These are phyloP conservation scores for Talaromyces ruber DNA, from an alignment of 495 filamentous ascomycete genomes.

Conservation along the genomic window DNA sequence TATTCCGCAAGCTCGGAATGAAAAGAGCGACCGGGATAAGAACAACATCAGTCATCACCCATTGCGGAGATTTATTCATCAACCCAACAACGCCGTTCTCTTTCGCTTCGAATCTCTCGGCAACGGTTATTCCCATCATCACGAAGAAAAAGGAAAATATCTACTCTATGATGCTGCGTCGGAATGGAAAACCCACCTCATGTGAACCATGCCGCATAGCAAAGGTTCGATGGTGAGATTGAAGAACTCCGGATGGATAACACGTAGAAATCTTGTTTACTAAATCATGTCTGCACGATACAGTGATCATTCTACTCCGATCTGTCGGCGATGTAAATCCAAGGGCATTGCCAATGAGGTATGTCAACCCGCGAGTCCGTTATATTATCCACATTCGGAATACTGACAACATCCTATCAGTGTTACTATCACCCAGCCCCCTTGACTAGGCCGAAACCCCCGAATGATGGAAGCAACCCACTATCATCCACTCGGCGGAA, in stretches of 20 bases:
- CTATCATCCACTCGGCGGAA: neutral
- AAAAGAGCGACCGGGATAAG: neutral
- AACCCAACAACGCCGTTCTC: neutral
- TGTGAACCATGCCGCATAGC: conserved; percentile 30
- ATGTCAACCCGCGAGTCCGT: neutral
- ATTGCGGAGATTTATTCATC: neutral
- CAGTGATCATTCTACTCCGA: conserved; percentile 19
- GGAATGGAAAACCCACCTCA: conserved; percentile 24
- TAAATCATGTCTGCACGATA: neutral
- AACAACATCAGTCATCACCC: neutral
- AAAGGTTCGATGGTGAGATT: conserved; percentile 17
- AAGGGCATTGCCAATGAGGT: conserved; percentile 9
- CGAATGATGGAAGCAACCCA: neutral
- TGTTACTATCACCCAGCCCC: conserved; percentile 21
- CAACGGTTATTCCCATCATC: neutral
- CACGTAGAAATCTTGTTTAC: neutral
- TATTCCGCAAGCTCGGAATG: neutral
- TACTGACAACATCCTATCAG: neutral
- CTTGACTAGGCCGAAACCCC: conserved; percentile 11
- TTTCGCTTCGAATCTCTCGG: neutral
- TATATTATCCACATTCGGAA: neutral
- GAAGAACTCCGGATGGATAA: neutral
- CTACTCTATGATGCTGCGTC: conserved; percentile 7
- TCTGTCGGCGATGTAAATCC: conserved; percentile 12
- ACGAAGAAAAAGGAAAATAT: neutral